Conservation (phyloP, 192 early-diverging fungal genomes). For the Coemansia sp. region DNA sequence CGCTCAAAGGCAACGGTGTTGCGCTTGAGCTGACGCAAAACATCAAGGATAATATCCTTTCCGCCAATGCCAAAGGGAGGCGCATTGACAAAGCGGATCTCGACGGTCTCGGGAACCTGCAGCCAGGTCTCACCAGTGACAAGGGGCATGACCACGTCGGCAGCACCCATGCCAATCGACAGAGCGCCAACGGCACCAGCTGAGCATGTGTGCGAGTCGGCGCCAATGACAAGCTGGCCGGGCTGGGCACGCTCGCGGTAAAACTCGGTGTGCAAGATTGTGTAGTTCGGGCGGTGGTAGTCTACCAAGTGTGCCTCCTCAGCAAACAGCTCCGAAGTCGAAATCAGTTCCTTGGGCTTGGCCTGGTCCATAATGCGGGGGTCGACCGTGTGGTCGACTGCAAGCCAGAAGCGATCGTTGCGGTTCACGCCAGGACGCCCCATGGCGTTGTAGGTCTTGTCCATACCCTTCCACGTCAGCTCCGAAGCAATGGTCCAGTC, state of each 20-base stretch:
- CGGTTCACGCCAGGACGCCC: constrained; percentile 72
- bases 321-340: constrained; percentile 63
- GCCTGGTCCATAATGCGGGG: constrained; percentile 69
- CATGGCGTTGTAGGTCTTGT: constrained; percentile 78
- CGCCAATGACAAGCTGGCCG: constrained; percentile 76
- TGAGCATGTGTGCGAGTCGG: constrained; percentile 83
- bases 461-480: constrained; percentile 83
- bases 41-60: constrained; percentile 78
- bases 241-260: constrained; percentile 81
- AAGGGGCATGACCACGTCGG: constrained; percentile 80
- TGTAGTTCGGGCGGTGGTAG: constrained; percentile 73
- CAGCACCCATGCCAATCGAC: constrained; percentile 78
- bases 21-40: constrained; percentile 78
- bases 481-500: constrained; percentile 84
- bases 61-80: constrained; percentile 79
- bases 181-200: constrained; percentile 73
- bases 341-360: constrained; percentile 67
- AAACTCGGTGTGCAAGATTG: constrained; percentile 82
- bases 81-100: constrained; percentile 70
- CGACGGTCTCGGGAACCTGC: constrained; percentile 76
- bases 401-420: constrained; percentile 81
- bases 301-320: constrained; percentile 72
- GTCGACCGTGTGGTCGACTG: constrained; percentile 75
- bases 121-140: constrained; percentile 83
- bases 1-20: constrained; percentile 81